Evolutionary conservation across 139 green algal genomes (phyloP), one percentile per base, ranked within the genome.

Genomic region (Yamagishiella unicocca): DNA sequence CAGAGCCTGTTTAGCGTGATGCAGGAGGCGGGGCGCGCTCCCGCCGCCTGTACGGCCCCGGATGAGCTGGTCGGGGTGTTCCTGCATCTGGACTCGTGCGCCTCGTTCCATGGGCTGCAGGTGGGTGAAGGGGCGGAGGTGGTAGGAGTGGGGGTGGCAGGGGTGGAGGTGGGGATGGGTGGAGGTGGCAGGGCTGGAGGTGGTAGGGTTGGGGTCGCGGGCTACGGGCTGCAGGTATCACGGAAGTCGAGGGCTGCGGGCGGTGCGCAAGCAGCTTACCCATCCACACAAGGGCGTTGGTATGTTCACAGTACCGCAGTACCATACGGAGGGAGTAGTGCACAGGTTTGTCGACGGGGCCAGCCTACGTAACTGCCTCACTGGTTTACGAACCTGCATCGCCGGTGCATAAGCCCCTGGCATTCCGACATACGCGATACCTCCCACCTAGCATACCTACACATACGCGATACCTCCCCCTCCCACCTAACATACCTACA

Each of bases 21-120:
- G 27, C 35, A 53, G 25, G 24, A 45, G 38, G n/a, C n/a, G n/a
- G n/a, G n/a, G n/a, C n/a, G n/a, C n/a, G n/a, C n/a, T n/a, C n/a
- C n/a, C n/a, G 37, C 37, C 33, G 10, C 6, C 37, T 80, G 72
- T 33, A 37, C 8, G 35, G 76, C 54, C 35, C 38, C 25, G 24
- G 1, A 4, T 2, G 80, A 86, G 64, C 45, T 86, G 40, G 80
- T 86, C 29, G 80, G 80, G 2, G 43, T 86, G 62, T 86, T 86
- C 62, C 27, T 86, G 0, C 64, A 86, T 64, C 64, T 86, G 43
- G 80, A 77, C 6, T 78, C 62, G 4, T 86, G 80, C 66, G 38
- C 33, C 1, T 62, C 80, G 4, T 86, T 50, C n/a, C 80, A 77
- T 43, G 80, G 80, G 14, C 62, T 86, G 31, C 79, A 85, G 79